These are phyloP conservation scores for Ramaria sp. DNA, from an alignment of 768 basidiomycete genomes.

Conservation along the genomic window DNA sequence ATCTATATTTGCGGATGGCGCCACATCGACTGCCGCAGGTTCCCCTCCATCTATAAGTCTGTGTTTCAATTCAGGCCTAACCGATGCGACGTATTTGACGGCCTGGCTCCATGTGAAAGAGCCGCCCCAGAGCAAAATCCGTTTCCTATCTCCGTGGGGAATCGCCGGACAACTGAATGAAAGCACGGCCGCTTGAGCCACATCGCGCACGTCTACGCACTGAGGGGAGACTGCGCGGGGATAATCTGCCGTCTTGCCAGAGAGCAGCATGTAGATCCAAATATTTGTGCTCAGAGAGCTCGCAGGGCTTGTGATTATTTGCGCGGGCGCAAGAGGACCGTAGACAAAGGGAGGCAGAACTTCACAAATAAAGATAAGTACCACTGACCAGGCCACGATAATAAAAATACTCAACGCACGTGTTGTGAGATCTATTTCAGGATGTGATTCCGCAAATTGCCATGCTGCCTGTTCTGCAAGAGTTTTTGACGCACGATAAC, in stretches of 20 bases:
- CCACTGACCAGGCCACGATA: background rate
- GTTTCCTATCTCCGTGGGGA: background rate
- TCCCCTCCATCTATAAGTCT: background rate
- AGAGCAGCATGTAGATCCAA: constrained; percentile 17
- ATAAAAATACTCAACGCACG: background rate
- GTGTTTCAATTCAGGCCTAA: background rate
- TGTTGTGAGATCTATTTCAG: background rate
- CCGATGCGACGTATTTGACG: background rate
- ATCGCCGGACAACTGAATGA: constrained; percentile 13
- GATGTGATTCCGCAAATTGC: background rate
- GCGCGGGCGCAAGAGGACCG: constrained; percentile 17
- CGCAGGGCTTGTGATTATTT: constrained; percentile 1
- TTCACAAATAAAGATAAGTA: constrained; percentile 5
- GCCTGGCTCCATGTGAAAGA: background rate
- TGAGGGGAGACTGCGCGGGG: constrained; percentile 14
- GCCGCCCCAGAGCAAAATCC: background rate
- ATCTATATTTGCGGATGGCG: too few relatives aligned
- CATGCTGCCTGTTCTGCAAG: constrained; percentile 1
- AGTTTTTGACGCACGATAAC: background rate
- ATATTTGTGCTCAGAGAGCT: constrained; percentile 14
- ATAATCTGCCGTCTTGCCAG: constrained; percentile 7
- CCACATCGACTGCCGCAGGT: background rate
- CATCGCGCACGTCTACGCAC: constrained; percentile 22
- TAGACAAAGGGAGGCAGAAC: constrained; percentile 24
- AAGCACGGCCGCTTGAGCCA: constrained; percentile 20